Percentiles rank a stretch among this genome's conserved stretches.
phyloP scores from a whole-genome alignment of 2,329 filamentous ascomycete genomes.

The Acarospora socialis region DNA sequence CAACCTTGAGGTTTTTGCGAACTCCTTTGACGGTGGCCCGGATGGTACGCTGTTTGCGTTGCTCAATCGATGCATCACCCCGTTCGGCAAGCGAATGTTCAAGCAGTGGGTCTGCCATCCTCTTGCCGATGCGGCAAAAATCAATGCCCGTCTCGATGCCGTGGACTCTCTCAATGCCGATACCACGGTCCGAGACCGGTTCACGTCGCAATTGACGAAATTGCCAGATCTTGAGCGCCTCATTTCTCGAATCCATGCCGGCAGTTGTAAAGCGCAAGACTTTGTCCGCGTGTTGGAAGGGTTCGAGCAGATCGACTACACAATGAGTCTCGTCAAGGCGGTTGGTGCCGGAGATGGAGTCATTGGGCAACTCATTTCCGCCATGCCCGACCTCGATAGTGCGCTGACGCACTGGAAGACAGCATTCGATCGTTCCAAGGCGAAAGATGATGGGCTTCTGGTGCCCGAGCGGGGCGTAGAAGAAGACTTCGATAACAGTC shows the following conservation, averaged over 20 bases:
- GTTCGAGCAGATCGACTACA: constrained; percentile 96
- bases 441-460: constrained; percentile 64
- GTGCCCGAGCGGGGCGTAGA: constrained; percentile 80
- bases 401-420: constrained; percentile 75
- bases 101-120: constrained; percentile 97
- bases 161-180: constrained; percentile 87
- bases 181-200: constrained; percentile 64
- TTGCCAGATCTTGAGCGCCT: constrained; percentile 89
- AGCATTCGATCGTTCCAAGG: constrained; percentile 74
- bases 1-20: constrained; percentile 94
- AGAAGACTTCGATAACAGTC: constrained; percentile 77
- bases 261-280: constrained; percentile 77
- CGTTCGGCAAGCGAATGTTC: constrained; percentile 91
- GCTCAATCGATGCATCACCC: constrained; percentile 86
- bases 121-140: constrained; percentile 68
- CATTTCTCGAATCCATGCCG: constrained; percentile 87
- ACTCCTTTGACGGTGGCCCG: constrained; percentile 70
- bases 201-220: constrained; percentile 74
- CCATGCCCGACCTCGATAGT: constrained; percentile 71
- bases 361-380: constrained; percentile 64
- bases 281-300: constrained; percentile 89
- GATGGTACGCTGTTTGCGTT: constrained; percentile 84
- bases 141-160: constrained; percentile 87
- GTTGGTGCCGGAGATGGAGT: constrained; percentile 68
- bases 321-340: constrained; percentile 62